phyloP scores from a whole-genome alignment of 129 eudicot genomes.

The Erigeron canadensis region DNA sequence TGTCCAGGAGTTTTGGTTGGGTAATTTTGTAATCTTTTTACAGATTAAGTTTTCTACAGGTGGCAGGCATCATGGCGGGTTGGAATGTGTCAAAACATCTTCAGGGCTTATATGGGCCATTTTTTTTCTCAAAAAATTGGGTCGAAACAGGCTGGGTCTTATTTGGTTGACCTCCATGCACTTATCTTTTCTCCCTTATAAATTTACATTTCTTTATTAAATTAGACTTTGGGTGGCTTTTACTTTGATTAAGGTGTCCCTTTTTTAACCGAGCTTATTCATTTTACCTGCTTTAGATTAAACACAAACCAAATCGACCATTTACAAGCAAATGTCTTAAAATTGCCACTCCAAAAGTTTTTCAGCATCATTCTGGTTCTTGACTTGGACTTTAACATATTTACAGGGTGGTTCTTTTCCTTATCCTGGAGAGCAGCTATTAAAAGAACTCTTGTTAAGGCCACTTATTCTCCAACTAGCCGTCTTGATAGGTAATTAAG shows the following conservation, averaged over 20 bases:
- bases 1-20: slow-evolving; percentile 98
- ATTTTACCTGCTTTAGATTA: background rate
- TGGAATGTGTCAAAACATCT: background rate
- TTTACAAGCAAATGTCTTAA: background rate
- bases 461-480: slow-evolving; percentile 47
- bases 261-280: background rate
- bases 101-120: background rate
- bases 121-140: background rate
- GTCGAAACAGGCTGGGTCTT: background rate
- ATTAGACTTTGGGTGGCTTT: background rate
- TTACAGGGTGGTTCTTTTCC: slow-evolving; percentile 96
- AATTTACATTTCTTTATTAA: background rate
- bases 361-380: slow-evolving; percentile 12
- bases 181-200: background rate
- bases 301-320: background rate
- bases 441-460: slow-evolving; percentile 77
- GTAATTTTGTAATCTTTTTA: slow-evolving; percentile 41
- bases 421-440: slow-evolving; percentile 82
- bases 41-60: background rate
- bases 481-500: slow-evolving; percentile 82
- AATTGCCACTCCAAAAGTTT: slow-evolving; percentile 1
- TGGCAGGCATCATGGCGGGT: background rate
- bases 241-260: background rate
- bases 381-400: slow-evolving; percentile 23
- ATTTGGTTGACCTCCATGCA: background rate